Conservation (phyloP, 352 stramenopile species). For the Globisporangium ultimum region DNA sequence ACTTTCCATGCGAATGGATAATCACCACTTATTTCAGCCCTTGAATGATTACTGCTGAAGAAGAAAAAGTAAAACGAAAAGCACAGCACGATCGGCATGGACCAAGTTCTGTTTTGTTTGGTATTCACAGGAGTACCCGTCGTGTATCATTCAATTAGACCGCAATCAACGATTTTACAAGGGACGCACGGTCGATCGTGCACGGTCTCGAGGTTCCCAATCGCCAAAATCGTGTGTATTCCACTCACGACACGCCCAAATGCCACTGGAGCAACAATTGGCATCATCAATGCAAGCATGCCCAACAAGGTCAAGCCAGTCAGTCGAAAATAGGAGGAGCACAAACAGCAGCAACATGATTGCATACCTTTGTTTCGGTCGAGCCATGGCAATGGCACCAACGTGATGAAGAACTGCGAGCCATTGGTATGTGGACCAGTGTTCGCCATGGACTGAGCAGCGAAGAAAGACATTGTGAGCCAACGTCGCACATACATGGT, state of each 20-base stretch:
- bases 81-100: too few species aligned
- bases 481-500: not conserved
- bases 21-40: too few species aligned
- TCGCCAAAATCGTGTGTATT: conserved; percentile 49
- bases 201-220: conserved; percentile 47
- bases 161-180: conserved; percentile 70
- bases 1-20: too few species aligned
- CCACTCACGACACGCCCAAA: conserved; percentile 73
- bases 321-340: too few species aligned
- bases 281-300: not conserved
- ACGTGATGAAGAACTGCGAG: conserved; percentile 99
- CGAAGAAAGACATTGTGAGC: conserved; percentile 4
- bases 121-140: too few species aligned
- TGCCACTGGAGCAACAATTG: conserved; percentile 33
- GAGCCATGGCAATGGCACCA: conserved; percentile 60
- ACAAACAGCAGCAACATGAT: not conserved
- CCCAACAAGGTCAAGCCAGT: not conserved
- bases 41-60: too few species aligned
- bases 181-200: conserved; percentile 52
- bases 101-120: too few species aligned
- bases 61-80: too few species aligned
- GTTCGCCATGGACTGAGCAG: conserved; percentile 95
- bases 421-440: conserved; percentile 94
- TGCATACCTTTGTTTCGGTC: conserved; percentile 63
- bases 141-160: conserved; percentile 36